Evolutionary conservation across 768 basidiomycete species (phyloP).

Genomic region (Neoboletus magnificus): DNA sequence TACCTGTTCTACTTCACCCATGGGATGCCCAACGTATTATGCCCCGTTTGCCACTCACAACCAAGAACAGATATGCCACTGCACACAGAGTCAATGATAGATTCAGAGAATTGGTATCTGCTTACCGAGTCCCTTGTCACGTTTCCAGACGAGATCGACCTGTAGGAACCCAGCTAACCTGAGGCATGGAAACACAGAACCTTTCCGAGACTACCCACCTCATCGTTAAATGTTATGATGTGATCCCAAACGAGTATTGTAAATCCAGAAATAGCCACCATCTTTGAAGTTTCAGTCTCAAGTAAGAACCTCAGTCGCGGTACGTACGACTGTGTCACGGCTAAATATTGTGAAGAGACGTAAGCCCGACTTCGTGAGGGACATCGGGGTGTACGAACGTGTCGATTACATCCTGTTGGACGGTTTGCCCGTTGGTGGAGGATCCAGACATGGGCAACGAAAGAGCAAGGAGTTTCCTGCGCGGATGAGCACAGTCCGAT

Average conservation of each 20-base stretch:
- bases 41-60: slow-evolving; percentile 26
- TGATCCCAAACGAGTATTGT: slow-evolving; percentile 50
- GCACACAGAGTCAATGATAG: background rate
- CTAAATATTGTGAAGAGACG: background rate
- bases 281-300: slow-evolving; percentile 32
- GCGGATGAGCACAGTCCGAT: background rate
- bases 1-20: slow-evolving; percentile 53
- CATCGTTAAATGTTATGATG: slow-evolving; percentile 36
- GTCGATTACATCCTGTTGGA: background rate
- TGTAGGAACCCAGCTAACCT: slow-evolving; percentile 6
- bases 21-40: background rate
- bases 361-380: background rate
- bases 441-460: slow-evolving; percentile 2
- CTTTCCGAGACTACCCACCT: slow-evolving; percentile 23
- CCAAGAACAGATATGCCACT: slow-evolving; percentile 37
- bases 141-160: slow-evolving; percentile 39
- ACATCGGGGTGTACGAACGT: background rate
- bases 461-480: background rate
- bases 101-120: background rate
- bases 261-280: slow-evolving; percentile 50
- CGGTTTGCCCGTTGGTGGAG: background rate
- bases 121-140: slow-evolving; percentile 35
- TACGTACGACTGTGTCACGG: slow-evolving; percentile 8
- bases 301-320: background rate
- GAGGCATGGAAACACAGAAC: background rate